Base-by-base conservation (phyloP, 2,329 filamentous ascomycete species). In the Fusarium mexicanum region DNA sequence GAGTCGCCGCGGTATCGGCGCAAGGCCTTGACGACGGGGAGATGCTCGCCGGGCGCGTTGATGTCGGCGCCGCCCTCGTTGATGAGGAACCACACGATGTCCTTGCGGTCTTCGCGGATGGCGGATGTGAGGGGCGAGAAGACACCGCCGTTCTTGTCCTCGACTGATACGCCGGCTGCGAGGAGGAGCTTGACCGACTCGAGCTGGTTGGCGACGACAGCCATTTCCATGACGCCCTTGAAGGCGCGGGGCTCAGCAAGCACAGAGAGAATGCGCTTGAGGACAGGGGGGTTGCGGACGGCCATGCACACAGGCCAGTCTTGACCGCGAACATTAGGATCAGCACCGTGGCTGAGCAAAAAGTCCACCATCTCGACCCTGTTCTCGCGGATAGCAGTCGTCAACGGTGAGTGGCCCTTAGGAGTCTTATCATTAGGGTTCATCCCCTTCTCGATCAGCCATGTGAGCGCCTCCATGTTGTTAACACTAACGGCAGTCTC, bases 251-350 rank as follows among this genome's bases (percentile, higher is more conserved):
- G 88, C 74, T 91, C 88, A 3, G 87, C 81, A 14, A 92, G 86
- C 5, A 87, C 85, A 0, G 86, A 84, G 0, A 93, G 84, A 3
- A 94, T 84, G 59, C 87, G 87, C 75, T 87, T 86, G 17, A 93
- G 86, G 48, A 93, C 87, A 0, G 81, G 79, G 0, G 92, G 91
- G 41, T 89, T 87, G 68, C 85, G 86, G 57, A 93, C 90, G 0
- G 91, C 91, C 88, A 93, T 91, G 79, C 88, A 91, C 17, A 93
- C 85, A 1, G 92, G 92, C 91, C 91, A 94, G 78, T 93, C 90
- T 76, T 92, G 85, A 40, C 91, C 91, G 20, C 91, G 86, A 24
- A 91, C 82, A 62, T 88, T 88, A 9, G 91, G 89, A 69, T 92
- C 89, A 0, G 90, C 91, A 17, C 90, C 90, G 35, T 88, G 85